A percentile compares a stretch with the other conserved stretches of the same genome.
phyloP scores from a whole-genome alignment of 2,329 filamentous ascomycete species.

The Fusarium gaditjirri region DNA sequence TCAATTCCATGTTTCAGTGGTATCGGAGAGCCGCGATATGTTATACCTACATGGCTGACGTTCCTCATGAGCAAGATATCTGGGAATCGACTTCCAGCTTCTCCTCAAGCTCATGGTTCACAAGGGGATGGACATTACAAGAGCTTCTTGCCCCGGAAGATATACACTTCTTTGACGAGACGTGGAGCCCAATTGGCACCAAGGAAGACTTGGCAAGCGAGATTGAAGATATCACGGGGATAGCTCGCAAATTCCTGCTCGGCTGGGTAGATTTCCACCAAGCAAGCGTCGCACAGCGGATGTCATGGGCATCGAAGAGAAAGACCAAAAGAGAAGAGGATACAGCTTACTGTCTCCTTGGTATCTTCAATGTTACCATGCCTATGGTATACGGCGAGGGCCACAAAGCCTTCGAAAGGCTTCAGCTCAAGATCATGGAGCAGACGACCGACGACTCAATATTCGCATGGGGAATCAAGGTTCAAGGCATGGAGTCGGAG shows the following conservation, averaged over 20 bases:
- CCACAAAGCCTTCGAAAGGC: background rate
- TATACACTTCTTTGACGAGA: background rate
- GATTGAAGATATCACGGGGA: background rate
- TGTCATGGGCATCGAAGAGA: slow-evolving; percentile 8
- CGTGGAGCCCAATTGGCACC: background rate
- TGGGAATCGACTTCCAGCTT: background rate
- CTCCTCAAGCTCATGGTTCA: slow-evolving; percentile 4
- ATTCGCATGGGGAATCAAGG: background rate
- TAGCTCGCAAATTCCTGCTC: background rate
- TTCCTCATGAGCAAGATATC: background rate
- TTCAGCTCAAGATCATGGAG: slow-evolving; percentile 6
- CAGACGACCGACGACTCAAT: slow-evolving; percentile 8
- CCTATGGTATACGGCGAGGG: slow-evolving; percentile 8
- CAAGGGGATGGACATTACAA: slow-evolving; percentile 7
- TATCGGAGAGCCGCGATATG: background rate
- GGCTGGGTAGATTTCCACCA: background rate
- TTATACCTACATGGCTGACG: background rate
- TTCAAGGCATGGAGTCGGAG: background rate
- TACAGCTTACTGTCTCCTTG: slow-evolving; percentile 2
- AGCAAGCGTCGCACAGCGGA: slow-evolving; percentile 5
- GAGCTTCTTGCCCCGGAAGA: background rate
- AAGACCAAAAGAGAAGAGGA: slow-evolving; percentile 7
- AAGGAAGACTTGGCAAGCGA: background rate
- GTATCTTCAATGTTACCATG: slow-evolving; percentile 1
- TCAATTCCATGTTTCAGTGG: slow-evolving; percentile 14